Percentiles rank a stretch among this genome's conserved stretches.
Evolutionary conservation across 1,139 yeast genomes (phyloP).

Genomic region (Tardiomyces digboiensis): DNA sequence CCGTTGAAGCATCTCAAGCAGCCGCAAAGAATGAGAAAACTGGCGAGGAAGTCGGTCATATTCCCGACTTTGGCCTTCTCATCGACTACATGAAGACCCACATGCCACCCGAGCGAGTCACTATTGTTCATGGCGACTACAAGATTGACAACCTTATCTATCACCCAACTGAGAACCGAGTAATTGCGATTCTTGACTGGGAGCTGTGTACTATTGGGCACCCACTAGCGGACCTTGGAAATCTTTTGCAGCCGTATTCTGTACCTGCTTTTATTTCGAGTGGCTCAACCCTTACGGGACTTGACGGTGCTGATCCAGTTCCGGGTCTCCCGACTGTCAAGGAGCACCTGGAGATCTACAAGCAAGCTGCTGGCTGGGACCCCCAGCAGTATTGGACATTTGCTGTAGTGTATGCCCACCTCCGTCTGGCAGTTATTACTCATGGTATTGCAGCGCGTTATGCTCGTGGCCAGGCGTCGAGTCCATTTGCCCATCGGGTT

Average conservation of each 20-base stretch:
- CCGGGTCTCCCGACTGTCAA: slow-evolving; percentile 22
- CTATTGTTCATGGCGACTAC: slow-evolving; percentile 59
- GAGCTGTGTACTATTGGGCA: slow-evolving; percentile 62
- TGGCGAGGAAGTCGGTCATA: slow-evolving; percentile 36
- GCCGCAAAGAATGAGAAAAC: slow-evolving; percentile 16
- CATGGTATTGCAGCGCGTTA: slow-evolving; percentile 63
- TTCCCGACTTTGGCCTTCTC: slow-evolving; percentile 40
- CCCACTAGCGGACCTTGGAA: slow-evolving; percentile 55
- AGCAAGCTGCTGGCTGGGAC: slow-evolving; percentile 21
- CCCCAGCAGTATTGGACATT: slow-evolving; percentile 37
- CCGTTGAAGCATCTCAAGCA: slow-evolving; percentile 43
- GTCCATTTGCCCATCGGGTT: slow-evolving; percentile 41
- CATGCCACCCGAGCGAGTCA: slow-evolving; percentile 36
- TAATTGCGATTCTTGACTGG: slow-evolving; percentile 58
- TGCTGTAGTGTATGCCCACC: slow-evolving; percentile 52
- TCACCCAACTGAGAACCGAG: slow-evolving; percentile 39
- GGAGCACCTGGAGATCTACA: slow-evolving; percentile 17
- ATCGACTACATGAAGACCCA: slow-evolving; percentile 41
- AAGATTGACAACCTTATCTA: slow-evolving; percentile 55
- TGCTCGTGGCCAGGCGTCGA: slow-evolving; percentile 49
- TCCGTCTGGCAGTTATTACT: slow-evolving; percentile 49
- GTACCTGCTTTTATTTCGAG: slow-evolving; percentile 27
- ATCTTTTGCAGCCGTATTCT: slow-evolving; percentile 48
- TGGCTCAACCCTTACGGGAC: neutral
- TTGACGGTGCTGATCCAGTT: slow-evolving; percentile 5